Percentiles rank a stretch among this genome's conserved stretches.
phyloP scores from a whole-genome alignment of 352 stramenopile genomes.

The Phytopythium montanum region DNA sequence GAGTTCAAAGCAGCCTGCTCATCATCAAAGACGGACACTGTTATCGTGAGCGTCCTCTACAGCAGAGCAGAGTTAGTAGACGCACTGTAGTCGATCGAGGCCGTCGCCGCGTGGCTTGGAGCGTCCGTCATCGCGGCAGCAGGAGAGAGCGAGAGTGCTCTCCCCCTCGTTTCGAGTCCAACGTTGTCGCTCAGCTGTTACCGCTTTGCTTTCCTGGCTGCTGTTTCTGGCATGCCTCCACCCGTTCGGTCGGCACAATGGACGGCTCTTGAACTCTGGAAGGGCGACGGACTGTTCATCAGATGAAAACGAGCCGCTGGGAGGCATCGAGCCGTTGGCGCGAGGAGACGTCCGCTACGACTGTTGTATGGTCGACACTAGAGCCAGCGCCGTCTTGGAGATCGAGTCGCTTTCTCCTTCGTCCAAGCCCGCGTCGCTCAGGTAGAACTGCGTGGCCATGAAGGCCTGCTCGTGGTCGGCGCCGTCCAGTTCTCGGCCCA shows the following conservation, averaged over 20 bases:
- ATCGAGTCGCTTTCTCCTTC: constrained; percentile 39
- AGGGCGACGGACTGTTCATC: not conserved
- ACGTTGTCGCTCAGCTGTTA: too few species aligned
- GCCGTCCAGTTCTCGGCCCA: constrained; percentile 43
- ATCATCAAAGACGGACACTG: not conserved
- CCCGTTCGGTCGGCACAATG: not conserved
- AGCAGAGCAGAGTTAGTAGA: too few species aligned
- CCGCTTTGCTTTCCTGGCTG: not conserved
- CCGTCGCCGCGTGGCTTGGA: not conserved
- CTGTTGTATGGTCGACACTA: constrained; percentile 29
- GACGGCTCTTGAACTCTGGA: not conserved
- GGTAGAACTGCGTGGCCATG: constrained; percentile 44
- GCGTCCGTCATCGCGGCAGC: not conserved
- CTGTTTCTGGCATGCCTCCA: not conserved
- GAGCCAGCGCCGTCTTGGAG: constrained; percentile 38
- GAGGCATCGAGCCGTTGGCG: not conserved
- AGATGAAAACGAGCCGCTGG: not conserved
- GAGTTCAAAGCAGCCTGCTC: constrained; percentile 47
- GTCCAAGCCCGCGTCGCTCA: constrained; percentile 34
- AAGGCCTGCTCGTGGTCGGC: constrained; percentile 56
- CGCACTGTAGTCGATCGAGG: constrained; percentile 8
- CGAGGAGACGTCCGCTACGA: too few species aligned
- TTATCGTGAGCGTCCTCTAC: not conserved
- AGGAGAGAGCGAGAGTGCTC: not conserved
- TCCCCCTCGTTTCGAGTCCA: not conserved